Base-by-base conservation (phyloP, 805 yeast species). In the Blastobotrys peoriensis region DNA sequence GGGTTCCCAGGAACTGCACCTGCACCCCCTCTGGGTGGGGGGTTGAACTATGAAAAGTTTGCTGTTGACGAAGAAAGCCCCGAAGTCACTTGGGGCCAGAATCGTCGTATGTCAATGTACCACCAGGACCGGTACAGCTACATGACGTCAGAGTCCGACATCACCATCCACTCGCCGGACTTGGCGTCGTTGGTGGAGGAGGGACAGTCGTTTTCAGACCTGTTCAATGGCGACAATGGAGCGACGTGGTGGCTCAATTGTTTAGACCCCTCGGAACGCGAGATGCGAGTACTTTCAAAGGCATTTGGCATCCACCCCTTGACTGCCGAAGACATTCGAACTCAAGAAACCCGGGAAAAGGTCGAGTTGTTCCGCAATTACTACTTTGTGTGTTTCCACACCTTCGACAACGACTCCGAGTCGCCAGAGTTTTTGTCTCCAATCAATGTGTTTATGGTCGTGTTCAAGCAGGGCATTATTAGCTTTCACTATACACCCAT, bases 191-290 rank as follows among this genome's bases (percentile, higher is more conserved):
- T 91, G 44, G 76, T 86, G 2, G 63, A 61, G 6, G 68, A 67
- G 2, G 83, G 79, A 1, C 76, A 78, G 52, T 69, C 82, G 2
- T 78, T 85, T 55, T 72, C 79, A 46, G 77, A 79, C n/a, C 64
- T 88, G 37, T 87, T 89, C 61, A 74, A 76, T 44, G 74, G 76
- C 38, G 81, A 81, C 16, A 80, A 81, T 46, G 83, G 88, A 2
- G 80, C 88, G 4, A 88, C 96, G 96, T 89, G 98, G 98, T 91
- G 97, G 97, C 69, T 93, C 36, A 97, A 93, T 63, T 88, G 97
- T 61, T 71, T 79, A 35, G 83, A 95, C 59, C 98, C 98, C 4
- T 86, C 96, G 0, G 98, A 91, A 60, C 80, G 81, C 17, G 98
- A 93, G 66, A 87, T 93, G 96, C 84, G 84, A 60, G 81, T 86